A percentile compares a stretch with the other conserved stretches of the same genome.
Conservation (phyloP, 2,329 filamentous ascomycete genomes). For the Myriosclerotinia curreyana region DNA sequence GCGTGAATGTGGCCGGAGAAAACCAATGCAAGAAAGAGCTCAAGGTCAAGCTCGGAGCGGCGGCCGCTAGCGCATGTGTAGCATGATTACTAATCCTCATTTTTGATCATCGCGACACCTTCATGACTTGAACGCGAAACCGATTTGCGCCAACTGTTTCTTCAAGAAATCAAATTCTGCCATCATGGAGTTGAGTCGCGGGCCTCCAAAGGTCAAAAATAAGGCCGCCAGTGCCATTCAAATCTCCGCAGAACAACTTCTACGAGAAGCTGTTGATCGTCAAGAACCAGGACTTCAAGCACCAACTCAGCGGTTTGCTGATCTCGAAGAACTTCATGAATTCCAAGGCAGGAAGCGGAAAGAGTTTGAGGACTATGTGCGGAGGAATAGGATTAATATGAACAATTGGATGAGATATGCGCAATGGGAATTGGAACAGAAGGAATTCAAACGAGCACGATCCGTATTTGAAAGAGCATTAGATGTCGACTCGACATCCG, state of each 20-base stretch:
- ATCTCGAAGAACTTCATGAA: conserved; percentile 96
- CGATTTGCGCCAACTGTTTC: conserved; percentile 17
- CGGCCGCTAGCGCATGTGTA: conserved; percentile 27
- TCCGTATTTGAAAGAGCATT: conserved; percentile 93
- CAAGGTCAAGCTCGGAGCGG: conserved; percentile 13
- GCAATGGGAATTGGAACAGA: conserved; percentile 95
- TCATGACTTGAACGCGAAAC: conserved; percentile 12
- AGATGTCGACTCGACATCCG: conserved; percentile 84
- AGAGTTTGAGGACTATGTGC: conserved; percentile 97
- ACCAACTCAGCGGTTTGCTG: conserved; percentile 90
- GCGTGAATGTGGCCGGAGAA: conserved; percentile 12
- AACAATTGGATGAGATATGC: conserved; percentile 99
- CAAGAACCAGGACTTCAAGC: conserved; percentile 86
- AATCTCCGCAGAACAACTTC: conserved; percentile 94
- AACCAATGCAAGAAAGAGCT: conserved; percentile 8
- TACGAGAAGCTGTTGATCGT: conserved; percentile 94
- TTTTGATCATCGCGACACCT: conserved; percentile 12
- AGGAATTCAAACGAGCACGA: conserved; percentile 87
- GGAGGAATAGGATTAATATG: conserved; percentile 90
- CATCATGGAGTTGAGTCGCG: conserved; percentile 84
- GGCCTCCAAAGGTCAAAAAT: conserved; percentile 96
- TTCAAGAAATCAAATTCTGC: conserved; percentile 1
- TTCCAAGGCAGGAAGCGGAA: conserved; percentile 94
- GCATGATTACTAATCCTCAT: conserved; percentile 8
- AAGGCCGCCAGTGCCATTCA: conserved; percentile 89